Base-by-base conservation (phyloP, 495 filamentous ascomycete species). In the Penicillium alfredii region DNA sequence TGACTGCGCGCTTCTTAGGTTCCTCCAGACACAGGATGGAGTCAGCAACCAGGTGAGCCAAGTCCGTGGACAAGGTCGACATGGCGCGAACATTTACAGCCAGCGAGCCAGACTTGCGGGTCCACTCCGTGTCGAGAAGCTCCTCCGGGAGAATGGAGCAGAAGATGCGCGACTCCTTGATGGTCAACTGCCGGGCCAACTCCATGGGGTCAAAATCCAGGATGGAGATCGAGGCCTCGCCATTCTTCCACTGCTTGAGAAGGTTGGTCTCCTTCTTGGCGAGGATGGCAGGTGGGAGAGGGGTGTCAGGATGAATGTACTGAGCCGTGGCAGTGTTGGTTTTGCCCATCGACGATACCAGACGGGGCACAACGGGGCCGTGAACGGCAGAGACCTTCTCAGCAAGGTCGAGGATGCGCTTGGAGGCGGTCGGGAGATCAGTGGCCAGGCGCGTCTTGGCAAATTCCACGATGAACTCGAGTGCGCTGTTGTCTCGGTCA, bases 61-160 rank as follows among this genome's bases (percentile, higher is more conserved):
- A 68, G 38, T 95, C 88, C 0, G 86, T 97, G 1, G 92, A 93
- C 31, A 97, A 67, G 2, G 82, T 80, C 4, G 90, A 93, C 88
- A 97, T 95, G 10, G 86, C 84, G 45, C 89, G 83, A 12, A 97
- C 92, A 48, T 96, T 94, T n/a, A 83, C 78, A 3, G 93, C 86
- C 40, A 84, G 73, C 4, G 76, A 81, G 10, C 78, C 83, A 0
- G 72, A 72, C 49, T 85, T 84, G 62, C 90, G 94, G 51, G 78
- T 92, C 93, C 93, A 97, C 54, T 93, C 89, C 0, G 81, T 83
- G 8, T 80, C 88, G 13, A 99, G 70, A n/a, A 99, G 78, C 55
- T 99, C 93, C 44, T 96, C 86, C 4, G 93, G 87, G 30, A 84
- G 72, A 45, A 99, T 95, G 3, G 84, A 79, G 61, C 88, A 95